These are phyloP conservation scores for Dendrocalamus sinicus DNA, from an alignment of 176 grass and related monocot genomes.

Conservation along the genomic window DNA sequence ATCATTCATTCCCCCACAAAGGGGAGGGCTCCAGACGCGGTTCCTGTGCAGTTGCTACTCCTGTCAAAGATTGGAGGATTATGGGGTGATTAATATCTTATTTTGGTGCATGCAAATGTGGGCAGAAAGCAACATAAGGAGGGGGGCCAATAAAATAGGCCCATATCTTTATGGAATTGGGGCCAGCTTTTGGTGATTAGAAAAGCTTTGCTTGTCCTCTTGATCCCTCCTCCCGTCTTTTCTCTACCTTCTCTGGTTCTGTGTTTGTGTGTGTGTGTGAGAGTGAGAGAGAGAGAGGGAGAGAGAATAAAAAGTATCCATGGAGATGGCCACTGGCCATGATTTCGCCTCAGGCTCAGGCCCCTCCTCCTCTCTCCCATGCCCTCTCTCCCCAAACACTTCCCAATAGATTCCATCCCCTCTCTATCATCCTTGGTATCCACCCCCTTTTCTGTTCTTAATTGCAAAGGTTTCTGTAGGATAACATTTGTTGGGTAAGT, in stretches of 20 bases:
- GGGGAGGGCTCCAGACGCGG: not conserved
- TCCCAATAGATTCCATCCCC: conserved; percentile 70
- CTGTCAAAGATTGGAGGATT: conserved; percentile 50
- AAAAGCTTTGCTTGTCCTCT: conserved; percentile 48
- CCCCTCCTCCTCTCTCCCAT: not conserved
- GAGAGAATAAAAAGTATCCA: conserved; percentile 25
- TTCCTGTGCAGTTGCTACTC: too few relatives aligned
- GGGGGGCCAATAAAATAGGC: conserved; percentile 4
- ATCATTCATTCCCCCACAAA: conserved; percentile 37
- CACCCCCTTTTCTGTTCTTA: conserved; percentile 51
- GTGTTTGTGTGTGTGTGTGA: not conserved
- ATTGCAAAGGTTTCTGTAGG: conserved; percentile 67
- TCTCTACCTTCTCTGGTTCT: conserved; percentile 1
- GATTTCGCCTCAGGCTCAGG: conserved; percentile 46
- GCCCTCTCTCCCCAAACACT: conserved; percentile 33
- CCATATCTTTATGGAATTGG: conserved; percentile 50
- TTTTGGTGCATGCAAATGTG: conserved; percentile 48
- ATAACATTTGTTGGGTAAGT: conserved; percentile 64
- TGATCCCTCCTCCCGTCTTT: conserved; percentile 23
- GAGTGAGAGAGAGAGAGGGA: not conserved
- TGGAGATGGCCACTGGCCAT: conserved; percentile 44
- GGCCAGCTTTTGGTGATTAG: conserved; percentile 49
- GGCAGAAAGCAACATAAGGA: conserved; percentile 58
- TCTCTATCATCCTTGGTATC: conserved; percentile 64
- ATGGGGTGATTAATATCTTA: conserved; percentile 57